Evolutionary conservation across 371 early-diverging fungal genomes (phyloP).

Genomic region (Dinochytrium kinnereticum): DNA sequence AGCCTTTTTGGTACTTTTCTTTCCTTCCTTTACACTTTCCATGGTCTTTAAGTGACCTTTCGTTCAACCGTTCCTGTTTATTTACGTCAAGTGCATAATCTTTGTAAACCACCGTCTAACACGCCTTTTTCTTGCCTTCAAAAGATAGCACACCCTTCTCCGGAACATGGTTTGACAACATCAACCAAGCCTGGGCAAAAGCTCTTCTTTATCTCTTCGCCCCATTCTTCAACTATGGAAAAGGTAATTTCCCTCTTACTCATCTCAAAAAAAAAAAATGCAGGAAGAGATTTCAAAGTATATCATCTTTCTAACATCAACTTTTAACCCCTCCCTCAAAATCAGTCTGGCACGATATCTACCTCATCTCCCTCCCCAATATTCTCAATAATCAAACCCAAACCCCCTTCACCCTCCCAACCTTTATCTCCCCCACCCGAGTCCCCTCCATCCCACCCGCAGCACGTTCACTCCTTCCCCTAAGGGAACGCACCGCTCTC

Average conservation of each 20-base stretch:
- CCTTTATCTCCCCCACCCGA: conserved; percentile 13
- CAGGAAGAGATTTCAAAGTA: no score
- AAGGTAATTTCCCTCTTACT: background rate
- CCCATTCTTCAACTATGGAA: conserved; percentile 32
- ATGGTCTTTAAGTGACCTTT: no score
- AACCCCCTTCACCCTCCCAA: background rate
- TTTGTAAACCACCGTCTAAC: background rate
- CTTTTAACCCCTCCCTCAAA: background rate
- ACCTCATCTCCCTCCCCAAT: background rate
- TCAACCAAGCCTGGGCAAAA: conserved; percentile 21
- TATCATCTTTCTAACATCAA: background rate
- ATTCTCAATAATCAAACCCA: conserved; percentile 20
- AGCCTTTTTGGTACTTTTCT: background rate
- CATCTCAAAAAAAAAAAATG: no score
- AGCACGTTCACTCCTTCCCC: background rate
- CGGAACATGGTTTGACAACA: conserved; percentile 27
- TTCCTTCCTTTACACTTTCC: no score
- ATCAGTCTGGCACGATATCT: conserved; percentile 25
- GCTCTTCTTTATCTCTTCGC: conserved; percentile 32
- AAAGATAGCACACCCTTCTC: background rate
- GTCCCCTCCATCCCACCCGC: background rate
- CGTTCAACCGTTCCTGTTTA: no score
- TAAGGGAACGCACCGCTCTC: background rate
- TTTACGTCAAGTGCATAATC: no score
- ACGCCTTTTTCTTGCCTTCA: background rate